These are phyloP conservation scores for Capsicum baccatum DNA, from an alignment of 257 asterid species.

Conservation along the genomic window DNA sequence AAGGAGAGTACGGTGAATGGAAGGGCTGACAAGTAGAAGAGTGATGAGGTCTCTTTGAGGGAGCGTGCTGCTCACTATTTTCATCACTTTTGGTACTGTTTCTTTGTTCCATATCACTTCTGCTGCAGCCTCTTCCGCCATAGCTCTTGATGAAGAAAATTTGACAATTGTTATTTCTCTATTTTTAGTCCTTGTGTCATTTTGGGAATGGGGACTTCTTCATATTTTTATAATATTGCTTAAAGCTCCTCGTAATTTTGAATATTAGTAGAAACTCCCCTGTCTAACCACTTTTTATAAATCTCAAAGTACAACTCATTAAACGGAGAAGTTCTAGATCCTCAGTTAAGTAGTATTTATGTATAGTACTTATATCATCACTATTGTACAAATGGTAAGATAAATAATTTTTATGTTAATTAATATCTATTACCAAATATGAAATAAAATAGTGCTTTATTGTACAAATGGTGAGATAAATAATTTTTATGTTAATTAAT, in stretches of 20 bases:
- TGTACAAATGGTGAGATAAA: too few relatives aligned
- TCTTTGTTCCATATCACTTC: slow-evolving; percentile 70
- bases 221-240: not conserved
- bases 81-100: slow-evolving; percentile 76
- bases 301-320: too few relatives aligned
- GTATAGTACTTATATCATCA: too few relatives aligned
- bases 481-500: too few relatives aligned
- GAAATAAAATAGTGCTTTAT: too few relatives aligned
- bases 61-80: slow-evolving; percentile 74
- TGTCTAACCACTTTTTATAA: too few relatives aligned
- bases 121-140: slow-evolving; percentile 33
- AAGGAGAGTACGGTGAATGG: slow-evolving; percentile 62
- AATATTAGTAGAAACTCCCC: not conserved
- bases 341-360: too few relatives aligned
- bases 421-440: too few relatives aligned
- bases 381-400: too few relatives aligned
- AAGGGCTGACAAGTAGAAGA: slow-evolving; percentile 72
- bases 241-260: not conserved
- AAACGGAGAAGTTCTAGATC: too few relatives aligned
- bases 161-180: not conserved
- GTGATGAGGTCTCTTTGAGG: slow-evolving; percentile 72
- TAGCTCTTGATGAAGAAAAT: not conserved
- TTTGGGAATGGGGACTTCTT: not conserved
- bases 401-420: too few relatives aligned
- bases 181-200: not conserved